Percentiles rank a stretch among this genome's conserved stretches.
These are phyloP conservation scores for Macrotyloma uniflorum DNA, from an alignment of 306 rosid genomes.

Conservation along the genomic window DNA sequence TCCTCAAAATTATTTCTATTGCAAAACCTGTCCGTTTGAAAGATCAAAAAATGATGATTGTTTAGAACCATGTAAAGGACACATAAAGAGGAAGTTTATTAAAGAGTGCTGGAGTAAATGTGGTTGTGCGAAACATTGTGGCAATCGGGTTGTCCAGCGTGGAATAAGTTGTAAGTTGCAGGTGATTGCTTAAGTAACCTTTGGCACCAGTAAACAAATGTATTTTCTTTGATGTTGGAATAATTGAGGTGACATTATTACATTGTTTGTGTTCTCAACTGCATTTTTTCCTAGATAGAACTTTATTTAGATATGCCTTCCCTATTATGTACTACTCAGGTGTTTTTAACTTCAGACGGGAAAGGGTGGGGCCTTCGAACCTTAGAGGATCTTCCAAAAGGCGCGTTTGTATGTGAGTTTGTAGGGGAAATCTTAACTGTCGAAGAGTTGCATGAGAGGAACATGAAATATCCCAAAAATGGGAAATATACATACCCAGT, in stretches of 20 bases:
- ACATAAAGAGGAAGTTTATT: slow-evolving; percentile 69
- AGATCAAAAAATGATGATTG: slow-evolving; percentile 65
- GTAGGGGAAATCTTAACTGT: slow-evolving; percentile 81
- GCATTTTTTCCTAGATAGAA: not conserved
- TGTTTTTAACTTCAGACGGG: slow-evolving; percentile 76
- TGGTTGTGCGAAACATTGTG: slow-evolving; percentile 83
- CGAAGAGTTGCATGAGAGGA: slow-evolving; percentile 68
- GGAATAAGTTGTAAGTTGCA: slow-evolving; percentile 85
- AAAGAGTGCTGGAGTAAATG: slow-evolving; percentile 98
- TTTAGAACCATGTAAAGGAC: slow-evolving; percentile 94
- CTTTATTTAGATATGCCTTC: not conserved
- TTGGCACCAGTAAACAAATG: not conserved
- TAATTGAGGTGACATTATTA: slow-evolving; percentile 21
- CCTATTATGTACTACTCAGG: slow-evolving; percentile 52
- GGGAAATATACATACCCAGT: slow-evolving; percentile 53
- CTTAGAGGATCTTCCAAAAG: slow-evolving; percentile 86
- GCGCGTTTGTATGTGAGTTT: slow-evolving; percentile 88
- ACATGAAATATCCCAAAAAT: slow-evolving; percentile 49
- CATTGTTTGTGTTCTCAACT: slow-evolving; percentile 1
- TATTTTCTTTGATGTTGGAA: slow-evolving; percentile 28
- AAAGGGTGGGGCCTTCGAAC: slow-evolving; percentile 98
- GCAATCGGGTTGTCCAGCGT: slow-evolving; percentile 92
- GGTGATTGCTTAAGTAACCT: slow-evolving; percentile 53
- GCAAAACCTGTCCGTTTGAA: slow-evolving; percentile 81
- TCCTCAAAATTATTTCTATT: slow-evolving; percentile 58